Base-by-base conservation (phyloP, 768 basidiomycete species). In the Agrocybe chaxingu region DNA sequence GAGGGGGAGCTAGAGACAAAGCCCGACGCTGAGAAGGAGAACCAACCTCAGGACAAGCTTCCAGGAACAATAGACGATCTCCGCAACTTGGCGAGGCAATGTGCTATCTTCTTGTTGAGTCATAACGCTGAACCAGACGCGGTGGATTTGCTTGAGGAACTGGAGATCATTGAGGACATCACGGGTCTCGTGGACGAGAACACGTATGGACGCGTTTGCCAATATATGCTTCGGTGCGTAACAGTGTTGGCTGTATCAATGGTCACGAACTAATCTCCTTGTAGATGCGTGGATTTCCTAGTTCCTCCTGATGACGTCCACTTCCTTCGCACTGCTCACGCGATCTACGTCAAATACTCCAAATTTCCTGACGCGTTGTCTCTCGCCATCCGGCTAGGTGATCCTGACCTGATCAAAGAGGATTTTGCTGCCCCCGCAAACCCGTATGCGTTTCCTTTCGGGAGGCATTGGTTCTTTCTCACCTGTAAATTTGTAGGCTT, bases 61-160 rank as follows among this genome's bases (percentile, higher is more conserved):
- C 71, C 76, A 6, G 87, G 87, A 2, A 82, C 85, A 4, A 74
- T 80, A 11, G 87, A 91, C 16, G 88, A 92, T 51, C 76, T 98
- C 40, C 80, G 84, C 29, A 73, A 72, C 1, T 81, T 98, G 46
- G 91, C 88, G 0, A 75, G 88, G 51, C 81, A 92, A 61, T 92
- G 97, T 61, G 90, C 94, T 6, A 84, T 75, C 9, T 99, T 98
- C 76, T 77, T 98, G 56, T 73, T 98, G 10, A 76, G 78, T 12
- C 97, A 98, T 66, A 98, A 99, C 62, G 97, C 95, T 8, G 97
- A 99, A 68, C 95, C 94, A 30, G 97, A 99, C 65, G 97, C 96
- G 0, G 95, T 99, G 31, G 97, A 98, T 71, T 74, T 98, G 32
- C 71, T 98, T 51, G 85, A 97, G 61, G 97, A 98, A 60, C 70